phyloP scores from a whole-genome alignment of 306 rosid species.

The Cicer bijugum region DNA sequence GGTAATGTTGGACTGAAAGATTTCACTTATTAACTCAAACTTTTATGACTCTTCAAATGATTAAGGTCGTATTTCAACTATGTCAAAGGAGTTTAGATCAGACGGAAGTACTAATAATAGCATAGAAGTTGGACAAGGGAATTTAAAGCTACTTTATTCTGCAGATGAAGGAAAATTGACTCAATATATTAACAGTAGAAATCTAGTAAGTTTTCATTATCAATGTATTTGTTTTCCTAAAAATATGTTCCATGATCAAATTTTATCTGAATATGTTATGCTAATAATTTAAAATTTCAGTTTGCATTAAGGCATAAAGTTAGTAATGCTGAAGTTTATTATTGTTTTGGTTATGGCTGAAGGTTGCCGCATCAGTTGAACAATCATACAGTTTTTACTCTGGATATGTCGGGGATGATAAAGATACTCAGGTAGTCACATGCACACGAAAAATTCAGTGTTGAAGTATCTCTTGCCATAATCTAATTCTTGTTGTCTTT shows the following conservation, averaged over 20 bases:
- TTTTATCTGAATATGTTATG: conserved; percentile 33
- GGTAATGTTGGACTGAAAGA: conserved; percentile 35
- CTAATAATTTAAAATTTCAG: conserved; percentile 28
- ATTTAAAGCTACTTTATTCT: conserved; percentile 70
- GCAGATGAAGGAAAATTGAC: conserved; percentile 66
- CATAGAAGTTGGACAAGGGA: conserved; percentile 79
- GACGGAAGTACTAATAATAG: conserved; percentile 49
- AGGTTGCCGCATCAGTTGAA: conserved; percentile 55
- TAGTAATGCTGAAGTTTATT: conserved; percentile 25
- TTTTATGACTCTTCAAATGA: conserved; percentile 39
- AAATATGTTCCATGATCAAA: conserved; percentile 29
- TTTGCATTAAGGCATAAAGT: conserved; percentile 38
- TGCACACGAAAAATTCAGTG: conserved; percentile 17
- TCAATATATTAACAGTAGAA: conserved; percentile 62
- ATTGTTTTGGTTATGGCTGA: conserved; percentile 45
- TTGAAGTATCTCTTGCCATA: conserved; percentile 16
- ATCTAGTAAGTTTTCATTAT: conserved; percentile 51
- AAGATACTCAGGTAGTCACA: conserved; percentile 54
- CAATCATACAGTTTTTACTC: conserved; percentile 64
- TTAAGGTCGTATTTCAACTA: conserved; percentile 46
- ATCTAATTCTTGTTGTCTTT: conserved; percentile 1
- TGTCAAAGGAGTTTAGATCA: conserved; percentile 47
- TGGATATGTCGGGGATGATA: conserved; percentile 57
- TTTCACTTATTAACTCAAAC: conserved; percentile 25
- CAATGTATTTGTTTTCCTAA: conserved; percentile 29